Conservation (phyloP, 1,284 basidiomycete genomes). For the Tetrapyrgos nigripes region DNA sequence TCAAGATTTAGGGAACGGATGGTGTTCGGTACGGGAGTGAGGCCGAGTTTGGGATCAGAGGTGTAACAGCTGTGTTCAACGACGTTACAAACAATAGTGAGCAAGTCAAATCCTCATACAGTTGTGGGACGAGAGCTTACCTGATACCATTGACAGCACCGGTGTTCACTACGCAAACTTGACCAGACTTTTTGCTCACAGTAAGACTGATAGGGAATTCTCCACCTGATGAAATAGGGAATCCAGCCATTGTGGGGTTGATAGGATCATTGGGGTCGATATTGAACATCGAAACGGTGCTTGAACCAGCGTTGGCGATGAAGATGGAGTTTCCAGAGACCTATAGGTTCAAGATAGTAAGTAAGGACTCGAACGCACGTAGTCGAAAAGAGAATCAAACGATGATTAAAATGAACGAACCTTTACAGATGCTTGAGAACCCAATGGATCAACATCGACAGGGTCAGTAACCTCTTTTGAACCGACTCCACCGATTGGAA, state of each 20-base stretch:
- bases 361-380: no score
- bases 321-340: neutral
- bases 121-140: conserved; percentile 37
- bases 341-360: neutral
- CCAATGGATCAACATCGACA: conserved; percentile 40
- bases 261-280: conserved; percentile 49
- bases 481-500: conserved; percentile 45
- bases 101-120: neutral
- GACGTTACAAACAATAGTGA: conserved; percentile 2
- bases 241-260: conserved; percentile 44
- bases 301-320: conserved; percentile 41
- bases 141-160: conserved; percentile 51
- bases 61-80: conserved; percentile 44
- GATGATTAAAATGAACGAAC: neutral
- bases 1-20: conserved; percentile 48
- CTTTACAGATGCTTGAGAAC: conserved; percentile 54
- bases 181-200: conserved; percentile 43
- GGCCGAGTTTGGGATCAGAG: conserved; percentile 45
- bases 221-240: conserved; percentile 46
- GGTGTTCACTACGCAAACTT: conserved; percentile 52
- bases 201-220: conserved; percentile 57
- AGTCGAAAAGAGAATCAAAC: no score
- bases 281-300: conserved; percentile 50
- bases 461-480: conserved; percentile 29
- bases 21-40: conserved; percentile 33